Evolutionary conservation across 129 eudicot genomes (phyloP), one percentile per base, ranked within the genome.

Genomic region (Flaveria bidentis): DNA sequence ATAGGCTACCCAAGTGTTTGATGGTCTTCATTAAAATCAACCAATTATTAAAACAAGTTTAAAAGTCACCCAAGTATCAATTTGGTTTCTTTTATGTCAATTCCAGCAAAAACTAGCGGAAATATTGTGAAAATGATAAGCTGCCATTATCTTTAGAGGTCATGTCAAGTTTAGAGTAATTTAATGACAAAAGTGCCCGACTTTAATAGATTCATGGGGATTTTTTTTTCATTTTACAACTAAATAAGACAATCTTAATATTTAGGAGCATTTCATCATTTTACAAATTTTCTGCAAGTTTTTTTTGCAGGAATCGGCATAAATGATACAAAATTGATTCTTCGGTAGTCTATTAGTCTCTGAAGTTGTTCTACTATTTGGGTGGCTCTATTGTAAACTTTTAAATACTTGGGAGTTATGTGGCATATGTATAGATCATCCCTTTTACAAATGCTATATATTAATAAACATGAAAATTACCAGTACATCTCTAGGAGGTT

Each of bases 401-500:
- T 26, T 62, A 9, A 5, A 26, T 26, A 11, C 66, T 26, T 25
- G 39, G n/a, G 67, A 25, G n/a, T 13, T 56, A 6, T 10, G 44
- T 28, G 44, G 44, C 17, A 3, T 62, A 62, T 5, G 45, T 28
- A 13, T 30, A 62, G 18, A 14, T 26, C 9, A 61, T 15, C 25
- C 57, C 12, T 51, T 53, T 22, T n/a, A 55, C 7, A 73, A 44
- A 72, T 3, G 41, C 51, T 17, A 11, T 25, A 55, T 44, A 2
- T 2, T 47, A 46, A 49, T 58, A 13, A 45, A 57, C 50, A 75
- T 44, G 41, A 46, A 75, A 46, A 60, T 63, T 78, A 88, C 97
- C 88, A 87, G 90, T 61, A 76, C 36, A 79, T 87, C 97, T 80
- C 89, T 87, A 17, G 97, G 99, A 83, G 96, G 99, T 80, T 84